Percentiles rank a stretch among this genome's conserved stretches.
phyloP scores from a whole-genome alignment of 2,329 filamentous ascomycete species.

The Fusarium anguioides region DNA sequence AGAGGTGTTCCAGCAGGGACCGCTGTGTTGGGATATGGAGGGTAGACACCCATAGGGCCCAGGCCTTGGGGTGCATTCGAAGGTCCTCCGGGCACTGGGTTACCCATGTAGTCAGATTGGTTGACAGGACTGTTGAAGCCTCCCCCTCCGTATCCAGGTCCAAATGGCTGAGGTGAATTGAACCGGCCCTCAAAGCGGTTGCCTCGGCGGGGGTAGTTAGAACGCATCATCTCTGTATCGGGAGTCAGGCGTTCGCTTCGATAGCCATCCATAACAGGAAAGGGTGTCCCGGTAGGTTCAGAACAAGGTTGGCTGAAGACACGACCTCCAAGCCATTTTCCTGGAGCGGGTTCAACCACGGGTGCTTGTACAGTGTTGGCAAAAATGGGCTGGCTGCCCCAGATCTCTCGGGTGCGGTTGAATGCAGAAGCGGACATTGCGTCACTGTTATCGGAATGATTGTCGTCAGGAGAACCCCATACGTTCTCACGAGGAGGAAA shows the following conservation, averaged over 20 bases:
- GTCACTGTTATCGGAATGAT: constrained; percentile 68
- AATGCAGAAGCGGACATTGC: constrained; percentile 62
- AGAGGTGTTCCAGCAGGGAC: constrained; percentile 71
- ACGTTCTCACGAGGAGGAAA: constrained; percentile 54
- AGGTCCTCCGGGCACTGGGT: constrained; percentile 49
- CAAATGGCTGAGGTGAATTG: constrained; percentile 49
- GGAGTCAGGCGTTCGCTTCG: constrained; percentile 60
- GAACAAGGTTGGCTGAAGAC: constrained; percentile 53
- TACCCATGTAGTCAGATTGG: constrained; percentile 53
- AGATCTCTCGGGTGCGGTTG: constrained; percentile 66
- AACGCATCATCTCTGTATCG: constrained; percentile 61
- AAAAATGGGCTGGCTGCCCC: constrained; percentile 63
- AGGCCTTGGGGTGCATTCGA: constrained; percentile 51
- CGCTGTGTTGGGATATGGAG: constrained; percentile 59
- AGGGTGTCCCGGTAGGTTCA: constrained; percentile 53
- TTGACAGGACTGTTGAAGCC: constrained; percentile 49
- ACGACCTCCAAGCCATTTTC: constrained; percentile 60
- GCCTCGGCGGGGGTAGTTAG: constrained; percentile 56
- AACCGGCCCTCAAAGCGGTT: constrained; percentile 61
- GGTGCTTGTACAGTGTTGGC: constrained; percentile 50
- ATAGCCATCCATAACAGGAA: constrained; percentile 54
- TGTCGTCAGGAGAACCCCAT: constrained; percentile 67
- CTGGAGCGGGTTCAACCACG: constrained; percentile 51
- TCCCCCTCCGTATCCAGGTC: constrained; percentile 52
- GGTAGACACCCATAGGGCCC: constrained; percentile 53